phyloP scores from a whole-genome alignment of 1,284 basidiomycete genomes.

The Wallemia hederae region DNA sequence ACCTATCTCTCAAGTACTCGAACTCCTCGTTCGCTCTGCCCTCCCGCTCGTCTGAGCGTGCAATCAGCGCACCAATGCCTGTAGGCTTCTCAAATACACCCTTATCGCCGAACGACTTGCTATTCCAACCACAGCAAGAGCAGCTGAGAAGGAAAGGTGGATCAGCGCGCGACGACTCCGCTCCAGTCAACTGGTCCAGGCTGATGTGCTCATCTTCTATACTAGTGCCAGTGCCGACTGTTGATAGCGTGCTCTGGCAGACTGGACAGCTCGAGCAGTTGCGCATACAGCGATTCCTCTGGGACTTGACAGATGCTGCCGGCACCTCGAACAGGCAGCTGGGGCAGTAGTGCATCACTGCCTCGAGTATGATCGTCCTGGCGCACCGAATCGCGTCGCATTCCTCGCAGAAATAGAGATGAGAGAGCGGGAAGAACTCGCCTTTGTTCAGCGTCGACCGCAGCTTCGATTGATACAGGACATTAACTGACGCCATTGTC shows the following conservation, averaged over 20 bases:
- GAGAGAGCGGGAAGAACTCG: constrained; percentile 49
- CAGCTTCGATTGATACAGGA: neutral
- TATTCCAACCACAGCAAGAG: constrained; percentile 82
- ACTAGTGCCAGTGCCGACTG: constrained; percentile 62
- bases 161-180: constrained; percentile 25
- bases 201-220: neutral
- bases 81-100: constrained; percentile 70
- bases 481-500: neutral
- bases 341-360: constrained; percentile 89
- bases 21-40: neutral
- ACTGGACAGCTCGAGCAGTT: constrained; percentile 92
- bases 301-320: constrained; percentile 71
- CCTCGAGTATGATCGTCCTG: constrained; percentile 65
- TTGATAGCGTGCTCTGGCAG: constrained; percentile 59
- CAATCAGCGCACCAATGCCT: constrained; percentile 29
- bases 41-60: neutral
- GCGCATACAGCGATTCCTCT: constrained; percentile 63
- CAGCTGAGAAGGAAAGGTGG: constrained; percentile 76
- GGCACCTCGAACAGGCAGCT: constrained; percentile 98
- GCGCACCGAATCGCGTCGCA: constrained; percentile 84
- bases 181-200: neutral
- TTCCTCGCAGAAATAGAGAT: constrained; percentile 91
- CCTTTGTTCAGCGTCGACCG: neutral
- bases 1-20: neutral
- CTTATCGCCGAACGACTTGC: constrained; percentile 58